A percentile compares a stretch with the other conserved stretches of the same genome.
Conservation (phyloP, 1,139 yeast genomes). For the Saccharomyces hybrid region DNA sequence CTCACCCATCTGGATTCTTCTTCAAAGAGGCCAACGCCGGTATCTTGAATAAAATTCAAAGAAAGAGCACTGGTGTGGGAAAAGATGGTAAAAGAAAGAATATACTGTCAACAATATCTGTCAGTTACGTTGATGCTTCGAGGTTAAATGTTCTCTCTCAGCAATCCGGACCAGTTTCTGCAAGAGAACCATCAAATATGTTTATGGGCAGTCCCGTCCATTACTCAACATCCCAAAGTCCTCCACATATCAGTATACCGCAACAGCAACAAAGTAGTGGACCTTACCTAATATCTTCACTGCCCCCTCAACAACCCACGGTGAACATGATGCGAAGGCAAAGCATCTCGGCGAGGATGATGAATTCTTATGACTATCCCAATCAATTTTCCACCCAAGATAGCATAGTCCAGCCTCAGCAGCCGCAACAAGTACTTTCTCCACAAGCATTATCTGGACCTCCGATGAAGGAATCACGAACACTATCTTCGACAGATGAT, state of each 20-base stretch:
- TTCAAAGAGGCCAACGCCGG: conserved; percentile 62
- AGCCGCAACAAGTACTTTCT: neutral
- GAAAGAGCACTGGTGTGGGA: conserved; percentile 28
- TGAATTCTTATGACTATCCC: neutral
- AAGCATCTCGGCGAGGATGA: neutral
- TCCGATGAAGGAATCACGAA: neutral
- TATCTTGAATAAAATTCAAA: conserved; percentile 24
- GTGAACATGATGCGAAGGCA: neutral
- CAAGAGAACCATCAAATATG: neutral
- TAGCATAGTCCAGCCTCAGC: neutral
- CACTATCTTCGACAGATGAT: neutral
- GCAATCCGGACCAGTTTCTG: neutral
- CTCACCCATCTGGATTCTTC: conserved; percentile 73
- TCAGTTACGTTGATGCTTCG: conserved; percentile 15
- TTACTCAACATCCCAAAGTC: neutral
- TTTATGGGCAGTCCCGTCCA: neutral
- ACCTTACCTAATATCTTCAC: neutral
- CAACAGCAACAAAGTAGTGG: neutral
- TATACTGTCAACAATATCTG: conserved; percentile 23
- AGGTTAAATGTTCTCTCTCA: neutral
- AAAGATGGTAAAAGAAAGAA: conserved; percentile 30
- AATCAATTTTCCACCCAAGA: neutral
- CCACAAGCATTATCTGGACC: neutral
- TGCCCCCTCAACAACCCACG: neutral
- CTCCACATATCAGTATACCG: neutral